Base-by-base conservation (phyloP, 2,329 filamentous ascomycete species). In the Parafenestella ontariensis region DNA sequence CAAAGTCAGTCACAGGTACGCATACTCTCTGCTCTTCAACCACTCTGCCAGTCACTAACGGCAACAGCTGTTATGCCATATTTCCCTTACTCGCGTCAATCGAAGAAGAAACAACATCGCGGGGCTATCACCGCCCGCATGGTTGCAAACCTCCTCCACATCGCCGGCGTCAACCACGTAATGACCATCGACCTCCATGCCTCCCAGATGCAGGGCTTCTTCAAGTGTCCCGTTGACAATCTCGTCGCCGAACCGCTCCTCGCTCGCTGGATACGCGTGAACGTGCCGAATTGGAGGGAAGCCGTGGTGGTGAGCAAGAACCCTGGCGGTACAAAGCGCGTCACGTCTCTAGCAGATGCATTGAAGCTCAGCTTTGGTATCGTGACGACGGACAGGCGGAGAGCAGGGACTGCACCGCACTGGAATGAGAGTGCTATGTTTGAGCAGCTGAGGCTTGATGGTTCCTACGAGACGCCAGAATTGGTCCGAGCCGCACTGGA, bases 21-120 rank as follows among this genome's bases (percentile, higher is more conserved):
- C 77, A 58, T 42, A 36, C 41, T 44, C 34, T 46, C 40, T 34
- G n/a, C n/a, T n/a, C n/a, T n/a, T 49, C 55, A 46, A 49, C 18
- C 58, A 23, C 39, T n/a, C 15, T 36, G 28, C 45, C 48, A 48
- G 28, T 29, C 51, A 37, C 65, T 70, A 37, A 66, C 56, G 29
- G 26, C 31, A 20, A 40, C 71, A 94, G 91, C 91, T 63, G 91
- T 95, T 61, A 85, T 95, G 70, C 91, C 91, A 11, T 98, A 98
- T 79, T 99, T 98, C 72, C 95, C 95, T n/a, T 99, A 99, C 81
- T 97, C 92, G 66, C 91, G 95, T 59, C 95, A 99, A 78, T 98
- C 94, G 54, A 99, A 99, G 83, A 98, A 98, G 84, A 99, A 99
- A 80, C 92, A 92, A 52, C 94, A 98, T 73, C 87, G 95, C 62